A percentile compares a stretch with the other conserved stretches of the same genome.
Conservation (phyloP, 768 basidiomycete species). For the Lentinula guzmanii region DNA sequence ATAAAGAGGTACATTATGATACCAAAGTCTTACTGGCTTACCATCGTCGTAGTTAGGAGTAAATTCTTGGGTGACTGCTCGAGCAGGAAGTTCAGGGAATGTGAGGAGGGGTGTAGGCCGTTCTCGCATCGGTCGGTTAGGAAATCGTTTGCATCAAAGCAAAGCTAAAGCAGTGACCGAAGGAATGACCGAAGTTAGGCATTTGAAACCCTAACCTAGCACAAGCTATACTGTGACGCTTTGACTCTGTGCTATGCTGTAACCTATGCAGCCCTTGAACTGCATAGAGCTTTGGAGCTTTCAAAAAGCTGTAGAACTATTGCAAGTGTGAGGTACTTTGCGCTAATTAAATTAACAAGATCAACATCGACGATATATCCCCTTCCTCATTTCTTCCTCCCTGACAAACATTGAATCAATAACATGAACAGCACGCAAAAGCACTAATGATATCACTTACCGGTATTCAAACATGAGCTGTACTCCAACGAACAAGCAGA, state of each 20-base stretch:
- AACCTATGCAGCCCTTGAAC: no score
- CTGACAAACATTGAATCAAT: constrained; percentile 26
- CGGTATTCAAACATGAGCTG: constrained; percentile 98
- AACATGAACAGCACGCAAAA: constrained; percentile 3
- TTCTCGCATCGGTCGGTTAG: not conserved
- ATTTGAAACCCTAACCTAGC: no score
- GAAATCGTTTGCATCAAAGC: constrained; percentile 49
- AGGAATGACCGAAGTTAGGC: constrained; percentile 14
- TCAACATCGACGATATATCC: constrained; percentile 49
- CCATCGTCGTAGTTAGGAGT: constrained; percentile 19
- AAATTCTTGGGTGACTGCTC: not conserved
- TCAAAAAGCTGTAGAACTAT: no score
- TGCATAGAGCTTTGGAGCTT: no score
- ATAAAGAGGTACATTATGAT: constrained; percentile 51
- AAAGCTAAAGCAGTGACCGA: constrained; percentile 48
- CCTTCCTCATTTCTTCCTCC: constrained; percentile 67
- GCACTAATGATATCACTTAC: constrained; percentile 32
- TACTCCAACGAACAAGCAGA: constrained; percentile 69
- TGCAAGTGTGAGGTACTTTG: no score
- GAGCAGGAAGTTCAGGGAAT: not conserved
- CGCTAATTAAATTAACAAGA: no score
- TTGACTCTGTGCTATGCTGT: no score
- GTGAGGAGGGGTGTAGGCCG: constrained; percentile 4
- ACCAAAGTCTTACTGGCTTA: constrained; percentile 41
- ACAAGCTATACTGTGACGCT: no score